Base-by-base conservation (phyloP, 2,329 filamentous ascomycete species). In the Colletotrichum destructivum region DNA sequence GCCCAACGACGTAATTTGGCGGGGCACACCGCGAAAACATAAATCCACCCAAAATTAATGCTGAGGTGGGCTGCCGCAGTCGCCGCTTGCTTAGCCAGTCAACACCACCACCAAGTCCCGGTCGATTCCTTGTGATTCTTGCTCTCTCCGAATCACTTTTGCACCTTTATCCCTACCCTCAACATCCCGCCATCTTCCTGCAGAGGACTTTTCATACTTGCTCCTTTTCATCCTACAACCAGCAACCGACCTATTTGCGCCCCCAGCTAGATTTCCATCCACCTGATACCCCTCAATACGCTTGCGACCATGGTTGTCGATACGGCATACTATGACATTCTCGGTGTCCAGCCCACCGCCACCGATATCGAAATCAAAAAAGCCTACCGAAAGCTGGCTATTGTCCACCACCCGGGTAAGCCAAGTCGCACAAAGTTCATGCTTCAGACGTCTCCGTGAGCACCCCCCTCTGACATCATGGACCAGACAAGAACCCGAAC, bases 361-460 rank as follows among this genome's bases (percentile, higher is more conserved):
- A 93, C 94, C 49, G 94, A 96, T 81, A 89, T 98, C 62, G 95
- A 98, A 81, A 98, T 98, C 84, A 98, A 98, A 84, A 98, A 98
- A 86, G 95, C 95, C 38, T 98, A 98, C 84, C 91, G 95, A 81
- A 98, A 96, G 85, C 89, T 96, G 76, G 96, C 96, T 76, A 98
- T 98, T 82, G 90, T 95, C 76, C 94, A 97, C 78, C 96, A 98
- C 82, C 94, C 94, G 75, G 93, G 93, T 94, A 85, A 76, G 85
- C 9, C 8, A 35, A 9, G 31, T 9, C 31, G 31, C 77, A 21
- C 16, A 44, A 47, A 38, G 49, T 52, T 42, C 62, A 67, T 40
- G 15, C 49, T 38, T 3, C 18, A 51, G 62, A 47, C 57, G 52
- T 47, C 68, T 18, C 70, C 31, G 67, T 49, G 42, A 64, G 62